Percentiles rank a stretch among this genome's conserved stretches.
phyloP scores from a whole-genome alignment of 805 yeast species.

The Myxozyma melibiosi region DNA sequence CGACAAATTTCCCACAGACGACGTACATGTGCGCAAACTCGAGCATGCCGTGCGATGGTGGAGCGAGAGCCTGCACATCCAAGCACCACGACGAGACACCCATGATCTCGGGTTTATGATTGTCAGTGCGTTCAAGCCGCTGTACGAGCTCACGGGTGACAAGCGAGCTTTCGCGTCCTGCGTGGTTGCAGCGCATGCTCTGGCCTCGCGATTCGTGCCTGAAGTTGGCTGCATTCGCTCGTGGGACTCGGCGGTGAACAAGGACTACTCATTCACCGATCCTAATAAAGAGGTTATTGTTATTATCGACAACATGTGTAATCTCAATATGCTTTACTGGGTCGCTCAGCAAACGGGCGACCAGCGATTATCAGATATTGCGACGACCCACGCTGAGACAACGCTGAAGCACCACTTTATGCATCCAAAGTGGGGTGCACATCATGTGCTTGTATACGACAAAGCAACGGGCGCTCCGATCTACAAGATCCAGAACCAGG shows the following conservation, averaged over 20 bases:
- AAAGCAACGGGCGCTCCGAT: conserved; percentile 35
- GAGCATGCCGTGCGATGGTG: conserved; percentile 15
- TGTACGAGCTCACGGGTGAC: conserved; percentile 34
- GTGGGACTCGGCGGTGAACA: conserved; percentile 39
- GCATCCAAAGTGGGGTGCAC: conserved; percentile 36
- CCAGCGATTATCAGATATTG: conserved; percentile 36
- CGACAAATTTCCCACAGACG: background rate
- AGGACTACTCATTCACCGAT: conserved; percentile 32
- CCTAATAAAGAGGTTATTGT: conserved; percentile 38
- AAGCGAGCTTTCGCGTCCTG: conserved; percentile 34
- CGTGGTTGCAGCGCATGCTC: conserved; percentile 39
- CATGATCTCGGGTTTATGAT: conserved; percentile 43
- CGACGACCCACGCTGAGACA: conserved; percentile 42
- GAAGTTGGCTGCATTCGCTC: conserved; percentile 38
- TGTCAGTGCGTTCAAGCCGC: conserved; percentile 38
- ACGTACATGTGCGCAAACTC: conserved; percentile 6
- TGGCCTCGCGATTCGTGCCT: conserved; percentile 38
- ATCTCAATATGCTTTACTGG: conserved; percentile 39
- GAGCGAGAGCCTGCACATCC: conserved; percentile 1
- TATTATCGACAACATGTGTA: conserved; percentile 36
- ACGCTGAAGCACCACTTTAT: conserved; percentile 39
- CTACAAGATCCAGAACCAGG: conserved; percentile 41
- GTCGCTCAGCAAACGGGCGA: conserved; percentile 41
- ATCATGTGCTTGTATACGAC: conserved; percentile 40
- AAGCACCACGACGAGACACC: conserved; percentile 36